A percentile compares a stretch with the other conserved stretches of the same genome.
Evolutionary conservation across 2,329 filamentous ascomycete genomes (phyloP).

Genomic region (Nothophaeocryptopus gaeumannii): DNA sequence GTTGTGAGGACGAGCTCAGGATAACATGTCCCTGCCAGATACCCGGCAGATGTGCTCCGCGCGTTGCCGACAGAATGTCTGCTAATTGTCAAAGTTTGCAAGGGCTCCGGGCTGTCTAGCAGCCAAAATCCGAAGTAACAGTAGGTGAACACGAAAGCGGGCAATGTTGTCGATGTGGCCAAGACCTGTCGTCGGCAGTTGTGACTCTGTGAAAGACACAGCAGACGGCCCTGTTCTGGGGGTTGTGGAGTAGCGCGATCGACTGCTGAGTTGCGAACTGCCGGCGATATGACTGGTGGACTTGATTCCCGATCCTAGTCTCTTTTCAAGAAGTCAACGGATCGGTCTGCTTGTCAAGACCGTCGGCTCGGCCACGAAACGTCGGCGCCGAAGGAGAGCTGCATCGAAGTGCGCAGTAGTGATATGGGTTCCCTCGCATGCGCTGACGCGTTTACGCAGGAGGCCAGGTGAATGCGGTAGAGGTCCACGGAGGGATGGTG

Average conservation of each 20-base stretch:
- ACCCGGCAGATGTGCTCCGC: constrained; percentile 1
- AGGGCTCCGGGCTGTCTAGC: neutral
- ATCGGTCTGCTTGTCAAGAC: too few relatives aligned
- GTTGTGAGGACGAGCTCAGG: neutral
- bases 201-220: neutral
- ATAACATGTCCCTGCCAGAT: neutral
- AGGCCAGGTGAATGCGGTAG: too few relatives aligned
- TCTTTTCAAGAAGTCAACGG: too few relatives aligned
- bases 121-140: neutral
- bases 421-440: too few relatives aligned
- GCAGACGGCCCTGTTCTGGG: neutral
- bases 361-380: too few relatives aligned
- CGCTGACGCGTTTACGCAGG: too few relatives aligned
- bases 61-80: neutral
- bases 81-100: neutral
- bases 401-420: too few relatives aligned
- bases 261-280: too few relatives aligned
- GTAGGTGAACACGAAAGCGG: neutral
- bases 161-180: neutral
- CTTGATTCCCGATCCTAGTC: too few relatives aligned
- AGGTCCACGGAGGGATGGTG: too few relatives aligned
- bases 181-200: neutral
- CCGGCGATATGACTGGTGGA: too few relatives aligned
- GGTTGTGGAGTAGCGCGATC: neutral
- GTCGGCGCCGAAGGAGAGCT: too few relatives aligned